Conservation (phyloP, 2,329 filamentous ascomycete genomes). For the Cytospora mali region DNA sequence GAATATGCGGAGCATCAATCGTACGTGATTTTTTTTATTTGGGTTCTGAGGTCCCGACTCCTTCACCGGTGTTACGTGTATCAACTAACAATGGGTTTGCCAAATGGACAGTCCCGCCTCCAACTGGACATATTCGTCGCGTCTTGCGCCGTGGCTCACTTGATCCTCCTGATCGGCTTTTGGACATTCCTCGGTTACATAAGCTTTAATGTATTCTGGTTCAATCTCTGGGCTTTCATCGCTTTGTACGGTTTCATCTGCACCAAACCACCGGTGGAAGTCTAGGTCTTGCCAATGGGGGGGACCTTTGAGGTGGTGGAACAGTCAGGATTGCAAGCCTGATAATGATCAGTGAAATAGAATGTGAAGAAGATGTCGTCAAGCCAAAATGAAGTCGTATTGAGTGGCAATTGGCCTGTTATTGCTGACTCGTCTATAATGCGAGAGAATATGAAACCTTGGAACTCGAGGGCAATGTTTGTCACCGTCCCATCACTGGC, state of each 20-base stretch:
- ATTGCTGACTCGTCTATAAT: too few relatives aligned
- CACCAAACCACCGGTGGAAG: neutral
- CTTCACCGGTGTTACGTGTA: too few relatives aligned
- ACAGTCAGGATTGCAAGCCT: neutral
- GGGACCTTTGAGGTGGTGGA: neutral
- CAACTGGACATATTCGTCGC: constrained; percentile 17
- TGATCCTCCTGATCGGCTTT: constrained; percentile 3
- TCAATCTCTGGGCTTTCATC: constrained; percentile 12
- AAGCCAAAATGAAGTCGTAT: too few relatives aligned
- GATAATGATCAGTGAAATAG: too few relatives aligned
- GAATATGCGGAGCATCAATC: neutral
- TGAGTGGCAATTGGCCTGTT: too few relatives aligned
- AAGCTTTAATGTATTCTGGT: constrained; percentile 12
- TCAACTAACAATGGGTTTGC: neutral
- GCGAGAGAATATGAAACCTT: too few relatives aligned
- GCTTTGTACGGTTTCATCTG: constrained; percentile 16
- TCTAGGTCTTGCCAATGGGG: neutral
- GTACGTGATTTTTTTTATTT: constrained; percentile 1
- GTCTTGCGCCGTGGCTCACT: neutral
- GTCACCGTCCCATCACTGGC: too few relatives aligned
- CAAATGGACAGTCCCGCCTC: constrained; percentile 6
- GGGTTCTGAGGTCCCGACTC: too few relatives aligned
- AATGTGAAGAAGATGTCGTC: too few relatives aligned
- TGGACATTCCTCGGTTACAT: constrained; percentile 4
- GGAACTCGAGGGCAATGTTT: too few relatives aligned